A percentile compares a stretch with the other conserved stretches of the same genome.
phyloP scores from a whole-genome alignment of 768 basidiomycete genomes.

The Cystofilobasidium capitatum region DNA sequence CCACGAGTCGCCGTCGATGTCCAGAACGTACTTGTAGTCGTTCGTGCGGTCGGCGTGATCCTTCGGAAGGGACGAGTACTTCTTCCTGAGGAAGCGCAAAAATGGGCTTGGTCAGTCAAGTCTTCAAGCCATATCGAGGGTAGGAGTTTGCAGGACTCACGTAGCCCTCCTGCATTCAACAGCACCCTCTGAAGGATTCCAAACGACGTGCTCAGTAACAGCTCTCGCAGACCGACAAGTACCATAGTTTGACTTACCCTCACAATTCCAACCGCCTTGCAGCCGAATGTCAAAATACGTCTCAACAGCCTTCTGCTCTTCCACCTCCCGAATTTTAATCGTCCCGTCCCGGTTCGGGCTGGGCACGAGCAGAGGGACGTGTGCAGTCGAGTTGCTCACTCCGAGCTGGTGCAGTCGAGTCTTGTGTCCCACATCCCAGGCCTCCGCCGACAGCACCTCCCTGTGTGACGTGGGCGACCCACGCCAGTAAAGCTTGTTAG shows the following conservation, averaged over 20 bases:
- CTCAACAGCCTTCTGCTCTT: conserved; percentile 33
- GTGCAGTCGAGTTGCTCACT: conserved; percentile 32
- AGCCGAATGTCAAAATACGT: conserved; percentile 40
- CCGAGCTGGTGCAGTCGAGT: conserved; percentile 39
- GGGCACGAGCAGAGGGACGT: conserved; percentile 35
- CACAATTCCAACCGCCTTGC: conserved; percentile 39
- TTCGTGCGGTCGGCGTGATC: conserved; percentile 39
- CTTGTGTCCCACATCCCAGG: conserved; percentile 38
- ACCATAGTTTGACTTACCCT: conserved; percentile 26
- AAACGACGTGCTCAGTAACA: too few relatives aligned
- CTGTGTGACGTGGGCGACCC: conserved; percentile 38
- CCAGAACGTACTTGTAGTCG: conserved; percentile 41
- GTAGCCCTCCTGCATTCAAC: conserved; percentile 8
- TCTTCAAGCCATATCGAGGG: background rate
- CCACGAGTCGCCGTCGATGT: conserved; percentile 42
- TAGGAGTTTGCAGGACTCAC: background rate
- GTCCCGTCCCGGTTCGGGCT: conserved; percentile 33
- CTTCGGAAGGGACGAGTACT: conserved; percentile 25
- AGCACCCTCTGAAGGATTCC: conserved; percentile 3
- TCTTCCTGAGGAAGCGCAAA: too few relatives aligned
- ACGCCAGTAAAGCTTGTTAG: conserved; percentile 40
- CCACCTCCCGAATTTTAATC: conserved; percentile 31
- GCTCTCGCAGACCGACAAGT: background rate
- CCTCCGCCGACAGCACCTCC: conserved; percentile 33
- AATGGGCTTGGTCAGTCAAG: background rate